Evolutionary conservation across 2,329 filamentous ascomycete species (phyloP), one percentile per base, ranked within the genome.

Genomic region (Alternaria solani): DNA sequence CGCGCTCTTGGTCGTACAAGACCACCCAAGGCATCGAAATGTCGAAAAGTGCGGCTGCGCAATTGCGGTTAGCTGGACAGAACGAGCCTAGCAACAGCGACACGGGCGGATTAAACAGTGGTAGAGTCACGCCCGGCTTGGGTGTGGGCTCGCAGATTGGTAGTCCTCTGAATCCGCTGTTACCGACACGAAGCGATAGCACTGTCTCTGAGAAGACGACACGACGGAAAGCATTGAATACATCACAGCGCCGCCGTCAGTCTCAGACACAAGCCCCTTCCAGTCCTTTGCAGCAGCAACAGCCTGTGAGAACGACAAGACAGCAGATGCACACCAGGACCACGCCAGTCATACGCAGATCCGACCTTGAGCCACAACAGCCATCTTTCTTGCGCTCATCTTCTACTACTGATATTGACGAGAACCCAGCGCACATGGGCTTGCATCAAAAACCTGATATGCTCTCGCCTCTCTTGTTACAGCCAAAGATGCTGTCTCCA

Each of bases 401-500:
- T 14, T 62, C 62, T 18, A 42, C 58, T 1, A 54, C 58, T 16
- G 51, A 61, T 54, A 18, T 56, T 16, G 58, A 61, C 26, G 53
- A 57, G 16, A 25, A 54, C 4, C 7, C 34, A 18, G 25, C 28
- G 12, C 42, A 23, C 2, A 23, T 20, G 11, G 14, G 18, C 4
- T 34, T n/a, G 1, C 12, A 20, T 18, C 43, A n/a, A 1, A 9
- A 41, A 5, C 8, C 14, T 7, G 2, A 7, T 23, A 12, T 12
- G 20, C 5, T 34, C 16, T 57, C 53, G 26, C 44, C 51, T 12
- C 26, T 32, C 3, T 43, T 9, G 7, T 54, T 23, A 38, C 38
- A 39, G 18, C 8, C 36, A 4, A 6, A 30, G 5, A 53, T 41
- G 23, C n/a, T 34, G 11, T 28, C 26, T 4, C 41, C 51, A 2